Evolutionary conservation across 371 early-diverging fungal genomes (phyloP), one percentile per base, ranked within the genome.

Genomic region (Mortierella polycephala): DNA sequence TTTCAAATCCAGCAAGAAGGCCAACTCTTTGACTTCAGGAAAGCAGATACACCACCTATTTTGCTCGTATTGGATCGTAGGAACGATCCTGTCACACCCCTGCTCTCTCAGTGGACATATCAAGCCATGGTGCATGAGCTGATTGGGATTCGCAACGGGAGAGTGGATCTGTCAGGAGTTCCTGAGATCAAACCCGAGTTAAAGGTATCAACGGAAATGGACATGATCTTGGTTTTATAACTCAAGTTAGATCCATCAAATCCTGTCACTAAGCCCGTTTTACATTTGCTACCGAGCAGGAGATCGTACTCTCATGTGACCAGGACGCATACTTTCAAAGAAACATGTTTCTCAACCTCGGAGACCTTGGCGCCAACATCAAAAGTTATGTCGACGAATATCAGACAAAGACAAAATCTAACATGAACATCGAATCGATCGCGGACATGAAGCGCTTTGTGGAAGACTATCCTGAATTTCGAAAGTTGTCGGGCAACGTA

Each of bases 91-190:
- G 92, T 99, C 5, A 99, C 99, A 0, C 99, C 99, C 1, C 84
- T 99, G 16, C 85, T 99, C 23, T 90, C 92, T 14, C 98, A 97
- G 71, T 99, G 99, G 99, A 98, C 98, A 10, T 99, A 99, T 79
- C 99, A 99, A 74, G 96, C 99, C 5, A 96, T 99, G 97, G 95
- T 99, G 5, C 96, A 98, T 82, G 99, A 99, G 70, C 83, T 98
- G 68, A 86, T 99, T 58, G 96, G 97, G 0, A 98, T 99, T 70
- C 87, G 89, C 64, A 96, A 99, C 81, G 97, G 98, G 42, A 84
- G 98, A 47, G 97, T 99, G 0, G 96, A 96, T 70, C 85, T 99
- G 81, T 88, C 94, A 4, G 75, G 85, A 30, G 89, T 96, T 5
- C 93, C 96, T 8, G 97, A 92, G 44, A 87, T 94, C 39, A 83